Percentiles rank a stretch among this genome's conserved stretches.
phyloP scores from a whole-genome alignment of 306 rosid species.

The Prunus mume region DNA sequence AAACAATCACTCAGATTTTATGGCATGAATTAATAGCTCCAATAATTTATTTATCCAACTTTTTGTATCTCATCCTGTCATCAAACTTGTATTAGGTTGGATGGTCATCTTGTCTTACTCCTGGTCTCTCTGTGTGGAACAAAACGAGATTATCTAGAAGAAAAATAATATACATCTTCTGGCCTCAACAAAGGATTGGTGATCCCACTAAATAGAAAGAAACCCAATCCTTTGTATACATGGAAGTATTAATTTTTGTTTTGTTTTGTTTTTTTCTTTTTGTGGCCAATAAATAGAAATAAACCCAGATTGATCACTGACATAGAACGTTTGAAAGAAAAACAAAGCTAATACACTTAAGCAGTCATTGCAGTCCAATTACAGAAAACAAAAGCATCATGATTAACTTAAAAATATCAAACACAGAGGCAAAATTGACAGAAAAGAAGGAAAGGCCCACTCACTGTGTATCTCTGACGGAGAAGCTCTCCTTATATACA shows the following conservation, averaged over 20 bases:
- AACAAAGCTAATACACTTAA: neutral
- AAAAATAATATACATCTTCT: neutral
- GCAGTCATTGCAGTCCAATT: neutral
- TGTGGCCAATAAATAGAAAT: no score
- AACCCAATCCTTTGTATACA: no score
- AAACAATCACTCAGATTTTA: neutral
- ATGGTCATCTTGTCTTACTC: neutral
- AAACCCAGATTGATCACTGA: no score
- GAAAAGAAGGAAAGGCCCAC: constrained; percentile 27
- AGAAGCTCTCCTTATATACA: constrained; percentile 75
- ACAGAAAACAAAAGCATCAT: neutral
- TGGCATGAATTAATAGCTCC: neutral
- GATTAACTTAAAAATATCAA: neutral
- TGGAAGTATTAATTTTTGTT: no score
- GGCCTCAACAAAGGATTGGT: no score
- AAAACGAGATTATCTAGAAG: neutral
- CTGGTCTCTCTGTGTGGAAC: neutral
- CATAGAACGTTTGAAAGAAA: no score
- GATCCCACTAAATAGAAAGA: no score
- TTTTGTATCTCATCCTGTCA: no score
- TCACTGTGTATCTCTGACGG: constrained; percentile 71
- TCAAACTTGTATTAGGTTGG: neutral
- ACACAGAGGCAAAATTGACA: neutral
- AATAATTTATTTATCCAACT: no score
- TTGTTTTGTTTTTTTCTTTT: no score